phyloP scores from a whole-genome alignment of 2,329 filamentous ascomycete species.

The Diaporthe velutina region DNA sequence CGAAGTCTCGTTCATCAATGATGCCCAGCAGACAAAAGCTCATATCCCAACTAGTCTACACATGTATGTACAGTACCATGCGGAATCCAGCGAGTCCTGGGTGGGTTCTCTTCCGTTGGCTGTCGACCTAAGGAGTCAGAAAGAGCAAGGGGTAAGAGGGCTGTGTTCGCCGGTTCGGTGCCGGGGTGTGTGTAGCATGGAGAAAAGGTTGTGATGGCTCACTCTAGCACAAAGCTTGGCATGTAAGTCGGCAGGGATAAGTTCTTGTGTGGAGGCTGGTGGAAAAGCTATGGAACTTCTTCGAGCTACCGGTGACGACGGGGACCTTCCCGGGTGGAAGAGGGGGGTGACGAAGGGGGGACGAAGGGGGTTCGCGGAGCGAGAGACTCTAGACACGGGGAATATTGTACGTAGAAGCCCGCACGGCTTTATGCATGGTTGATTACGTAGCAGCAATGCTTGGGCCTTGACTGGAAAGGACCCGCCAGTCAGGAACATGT shows the following conservation, averaged over 20 bases:
- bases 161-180: constrained; percentile 36
- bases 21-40: constrained; percentile 17
- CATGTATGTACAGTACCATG: constrained; percentile 35
- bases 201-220: constrained; percentile 37
- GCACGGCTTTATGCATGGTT: constrained; percentile 14
- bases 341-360: constrained; percentile 21
- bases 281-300: constrained; percentile 35
- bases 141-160: constrained; percentile 31
- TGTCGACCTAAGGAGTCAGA: constrained; percentile 29
- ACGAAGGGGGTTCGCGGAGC: neutral
- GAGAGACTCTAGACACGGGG: constrained; percentile 10
- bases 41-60: constrained; percentile 30
- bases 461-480: constrained; percentile 13
- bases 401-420: neutral
- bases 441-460: constrained; percentile 20
- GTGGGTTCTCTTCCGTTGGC: constrained; percentile 29
- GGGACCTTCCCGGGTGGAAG: constrained; percentile 10
- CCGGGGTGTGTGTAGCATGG: constrained; percentile 36
- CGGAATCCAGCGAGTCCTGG: constrained; percentile 35
- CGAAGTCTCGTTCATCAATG: constrained; percentile 25
- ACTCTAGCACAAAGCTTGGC: constrained; percentile 40
- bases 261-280: constrained; percentile 18
- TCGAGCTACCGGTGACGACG: constrained; percentile 13
- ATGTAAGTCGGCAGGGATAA: constrained; percentile 34
- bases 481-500: constrained; percentile 2